Base-by-base conservation (phyloP, 345 rosid species). In the Salix udensis region DNA sequence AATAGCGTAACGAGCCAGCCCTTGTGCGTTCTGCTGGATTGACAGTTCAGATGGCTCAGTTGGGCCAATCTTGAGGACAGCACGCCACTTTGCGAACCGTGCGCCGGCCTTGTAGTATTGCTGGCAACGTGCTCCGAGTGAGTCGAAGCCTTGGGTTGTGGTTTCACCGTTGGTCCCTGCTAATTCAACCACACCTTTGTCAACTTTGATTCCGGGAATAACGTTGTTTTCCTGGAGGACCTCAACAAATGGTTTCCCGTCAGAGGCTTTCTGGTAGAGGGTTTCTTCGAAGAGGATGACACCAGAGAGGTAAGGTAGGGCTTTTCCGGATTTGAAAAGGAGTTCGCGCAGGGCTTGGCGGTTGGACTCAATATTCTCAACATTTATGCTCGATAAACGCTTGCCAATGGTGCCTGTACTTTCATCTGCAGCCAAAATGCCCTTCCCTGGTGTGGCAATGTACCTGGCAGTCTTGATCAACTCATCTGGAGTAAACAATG, bases 401-500 rank as follows among this genome's bases (percentile, higher is more conserved):
- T 93, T 95, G 55, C 98, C 98, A 0, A 95, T 93, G 82, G 98
- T 95, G 76, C 99, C 98, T 0, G 97, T 95, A 87, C 98, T 95
- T 90, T 93, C 97, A 30, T 95, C 98, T 5, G 98, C 98, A 0
- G 98, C 98, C 82, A 95, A 76, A 66, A 95, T 95, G 8, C 97
- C 98, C 77, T 93, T 95, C 68, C 97, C 97, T 0, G 97, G 96
- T 1, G 96, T 89, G 77, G 97, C 98, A 61, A 95, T 95, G 89
- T 87, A 88, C 88, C 89, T 93, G 80, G 98, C 97, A 3, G 86
- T 93, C 97, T 89, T 87, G 81, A 93, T 89, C 71, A 95, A 85
- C 86, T 95, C 97, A 81, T 95, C 97, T 93, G 89, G 24, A 68
- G 40, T 78, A 76, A 76, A 40, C 61, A 60, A 15, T 37, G 19